A percentile compares a stretch with the other conserved stretches of the same genome.
Evolutionary conservation across 2,329 filamentous ascomycete genomes (phyloP).

Genomic region (Phoma sp.): DNA sequence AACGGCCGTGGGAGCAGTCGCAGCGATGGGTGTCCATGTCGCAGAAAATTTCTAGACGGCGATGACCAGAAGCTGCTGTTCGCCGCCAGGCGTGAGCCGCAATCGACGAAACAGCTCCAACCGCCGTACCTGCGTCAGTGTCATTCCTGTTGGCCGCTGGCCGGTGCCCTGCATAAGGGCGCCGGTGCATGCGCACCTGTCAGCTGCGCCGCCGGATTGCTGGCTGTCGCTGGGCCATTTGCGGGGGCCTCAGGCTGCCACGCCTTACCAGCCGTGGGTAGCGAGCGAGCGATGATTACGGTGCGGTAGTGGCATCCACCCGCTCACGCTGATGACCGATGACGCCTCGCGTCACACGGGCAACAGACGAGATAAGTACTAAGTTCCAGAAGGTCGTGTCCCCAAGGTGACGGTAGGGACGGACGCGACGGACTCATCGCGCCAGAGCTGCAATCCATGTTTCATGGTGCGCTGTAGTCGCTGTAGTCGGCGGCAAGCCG

Average conservation of each 20-base stretch:
- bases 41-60: not conserved
- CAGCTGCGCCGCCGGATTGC: slow-evolving; percentile 15
- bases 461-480: slow-evolving; percentile 6
- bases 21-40: not conserved
- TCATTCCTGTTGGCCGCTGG: slow-evolving; percentile 10
- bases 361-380: not conserved
- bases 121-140: slow-evolving; percentile 20
- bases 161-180: slow-evolving; percentile 25
- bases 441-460: slow-evolving; percentile 8
- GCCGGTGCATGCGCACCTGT: slow-evolving; percentile 9
- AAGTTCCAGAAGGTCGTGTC: not conserved
- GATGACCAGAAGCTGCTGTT: not conserved
- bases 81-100: not conserved
- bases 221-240: slow-evolving; percentile 15
- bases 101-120: not conserved
- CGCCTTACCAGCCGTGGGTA: not conserved
- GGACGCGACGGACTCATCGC: not conserved
- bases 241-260: slow-evolving; percentile 1
- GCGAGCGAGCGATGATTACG: not conserved
- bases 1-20: not conserved
- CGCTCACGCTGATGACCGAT: slow-evolving; percentile 1
- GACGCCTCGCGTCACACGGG: not conserved
- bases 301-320: not conserved
- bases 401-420: slow-evolving; percentile 5
- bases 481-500: slow-evolving; percentile 6